Base-by-base conservation (phyloP, 257 asterid species). In the Penstemon barbatus region DNA sequence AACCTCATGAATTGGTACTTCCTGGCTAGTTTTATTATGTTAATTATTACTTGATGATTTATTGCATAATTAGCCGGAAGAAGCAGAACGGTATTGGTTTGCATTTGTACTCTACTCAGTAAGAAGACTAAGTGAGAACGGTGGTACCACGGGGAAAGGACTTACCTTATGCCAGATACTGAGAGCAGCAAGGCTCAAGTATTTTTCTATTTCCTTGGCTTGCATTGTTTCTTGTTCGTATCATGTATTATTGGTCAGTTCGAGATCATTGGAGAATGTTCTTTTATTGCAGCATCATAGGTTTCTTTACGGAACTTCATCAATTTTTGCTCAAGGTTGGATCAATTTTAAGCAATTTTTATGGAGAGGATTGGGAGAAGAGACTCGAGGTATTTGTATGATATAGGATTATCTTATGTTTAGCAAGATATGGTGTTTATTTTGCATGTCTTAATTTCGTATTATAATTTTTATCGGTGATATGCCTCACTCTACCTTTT, bases 31-130 rank as follows among this genome's bases (percentile, higher is more conserved):
- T 74, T 75, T 66, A 38, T 15, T 45, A 33, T 46, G 63, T 71
- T 61, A 54, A 18, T 38, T 55, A 73, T 9, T 60, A 64, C 36
- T 71, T 49, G 56, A 58, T 8, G 40, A 67, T 59, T 72, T 57
- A 60, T 74, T 61, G 45, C 54, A 52, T 76, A 49, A 57, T 68
- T 84, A 88, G 98, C 88, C 79, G 11, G 98, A 88, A 74, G 97
- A 90, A 75, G 87, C 91, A 65, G 97, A 92, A 66, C 83, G 94
- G 40, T 90, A 88, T 75, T 92, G 95, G 97, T 90, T 92, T 78
- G 91, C 90, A 0, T 90, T 84, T 74, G 78, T 88, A 71, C 86
- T 92, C 11, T 88, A 80, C 89, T 68, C 90, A 3, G 85, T 81
- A 48, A 86, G 84, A 75, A 85, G 83, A 74, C 87, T 92, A 65